Evolutionary conservation across 192 early-diverging fungal genomes (phyloP), one percentile per base, ranked within the genome.

Genomic region (Obelidium mucronatum): DNA sequence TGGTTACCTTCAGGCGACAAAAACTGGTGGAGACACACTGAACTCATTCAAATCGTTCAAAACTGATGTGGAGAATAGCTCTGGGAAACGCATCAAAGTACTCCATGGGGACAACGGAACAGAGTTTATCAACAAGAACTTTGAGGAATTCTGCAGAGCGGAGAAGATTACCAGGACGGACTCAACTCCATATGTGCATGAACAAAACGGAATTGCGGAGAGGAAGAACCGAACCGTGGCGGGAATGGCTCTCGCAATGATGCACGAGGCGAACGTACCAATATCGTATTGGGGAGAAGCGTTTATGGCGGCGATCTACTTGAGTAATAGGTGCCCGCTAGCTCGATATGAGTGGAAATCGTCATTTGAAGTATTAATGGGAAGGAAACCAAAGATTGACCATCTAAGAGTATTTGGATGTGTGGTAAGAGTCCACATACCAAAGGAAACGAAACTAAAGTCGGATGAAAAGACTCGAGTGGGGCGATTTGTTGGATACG

Each of bases 201-300:
- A 69, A 73, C 70, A 73, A 34, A 73, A 73, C 34, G 70, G 70
- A 22, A 19, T 73, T 26, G 69, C 69, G 15, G 70, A 73, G 31
- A 61, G 70, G 15, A 26, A 67, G 17, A 73, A 73, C 37, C 70
- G 70, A 11, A 73, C 70, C 64, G 34, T 73, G 24, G 69, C 13
- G 8, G 70, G 35, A 34, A 13, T 11, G 19, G 70, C 66, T 13
- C 67, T 67, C 19, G 13, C 65, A 30, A 73, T 73, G 70, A 24
- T 73, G 13, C 11, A 8, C 11, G 59, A 6, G 17, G 69, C 70
- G 33, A 67, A 30, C 17, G 13, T 31, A 8, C 70, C 70, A 31
- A 62, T 22, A 17, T 17, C 15, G 15, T n/a, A 17, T n/a, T 52
- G 51, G 51, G 51, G 51, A 15, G 15, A 15, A 15, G 51, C 51